Conservation (phyloP, 306 rosid species). For the Astragalus glycyphyllos region DNA sequence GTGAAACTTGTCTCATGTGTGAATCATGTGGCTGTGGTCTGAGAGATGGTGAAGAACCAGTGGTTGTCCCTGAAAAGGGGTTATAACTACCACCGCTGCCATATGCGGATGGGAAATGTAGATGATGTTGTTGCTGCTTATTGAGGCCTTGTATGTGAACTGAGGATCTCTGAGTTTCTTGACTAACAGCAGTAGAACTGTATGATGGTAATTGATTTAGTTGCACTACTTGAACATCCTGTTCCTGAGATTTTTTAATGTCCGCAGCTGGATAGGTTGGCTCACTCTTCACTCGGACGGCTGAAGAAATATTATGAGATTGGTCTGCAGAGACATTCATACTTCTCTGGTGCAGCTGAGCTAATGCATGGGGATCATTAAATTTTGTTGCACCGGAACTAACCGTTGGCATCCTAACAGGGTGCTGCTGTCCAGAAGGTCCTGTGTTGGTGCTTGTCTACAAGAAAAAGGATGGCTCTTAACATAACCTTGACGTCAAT, state of each 20-base stretch:
- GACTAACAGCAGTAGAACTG: constrained; percentile 54
- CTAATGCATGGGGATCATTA: constrained; percentile 72
- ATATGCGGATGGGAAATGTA: constrained; percentile 70
- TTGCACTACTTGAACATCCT: constrained; percentile 54
- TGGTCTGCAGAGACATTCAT: constrained; percentile 61
- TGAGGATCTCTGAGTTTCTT: constrained; percentile 69
- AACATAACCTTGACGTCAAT: constrained; percentile 32
- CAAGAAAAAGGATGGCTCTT: constrained; percentile 38
- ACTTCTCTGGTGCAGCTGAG: constrained; percentile 78
- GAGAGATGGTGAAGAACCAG: constrained; percentile 59
- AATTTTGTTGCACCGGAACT: constrained; percentile 63
- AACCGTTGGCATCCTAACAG: constrained; percentile 68
- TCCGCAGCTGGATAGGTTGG: constrained; percentile 48
- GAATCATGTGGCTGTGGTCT: constrained; percentile 73
- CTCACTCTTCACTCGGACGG: constrained; percentile 50
- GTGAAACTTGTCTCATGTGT: constrained; percentile 71
- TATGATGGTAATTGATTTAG: constrained; percentile 64
- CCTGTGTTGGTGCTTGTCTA: constrained; percentile 52
- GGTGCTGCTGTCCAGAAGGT: constrained; percentile 61
- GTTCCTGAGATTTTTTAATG: constrained; percentile 59
- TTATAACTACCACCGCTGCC: constrained; percentile 70
- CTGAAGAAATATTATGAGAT: constrained; percentile 60
- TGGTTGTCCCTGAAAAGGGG: constrained; percentile 69
- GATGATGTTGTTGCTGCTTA: constrained; percentile 73
- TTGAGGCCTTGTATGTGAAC: constrained; percentile 66